Evolutionary conservation across 2,329 filamentous ascomycete species (phyloP).

Genomic region (Amauroascus niger): DNA sequence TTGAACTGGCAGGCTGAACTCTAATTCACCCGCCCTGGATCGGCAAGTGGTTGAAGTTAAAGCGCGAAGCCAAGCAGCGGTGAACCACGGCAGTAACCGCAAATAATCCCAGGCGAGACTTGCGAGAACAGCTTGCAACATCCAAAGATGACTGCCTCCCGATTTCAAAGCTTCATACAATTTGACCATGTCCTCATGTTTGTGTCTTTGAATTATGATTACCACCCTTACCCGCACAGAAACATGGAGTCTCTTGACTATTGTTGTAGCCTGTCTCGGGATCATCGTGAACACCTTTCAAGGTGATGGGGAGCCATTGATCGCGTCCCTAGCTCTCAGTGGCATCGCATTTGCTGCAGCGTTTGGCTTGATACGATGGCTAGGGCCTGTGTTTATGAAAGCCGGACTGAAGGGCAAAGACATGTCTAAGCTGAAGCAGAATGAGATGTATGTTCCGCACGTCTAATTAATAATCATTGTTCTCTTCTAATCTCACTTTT

Average conservation of each 20-base stretch:
- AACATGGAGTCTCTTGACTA: slow-evolving; percentile 48
- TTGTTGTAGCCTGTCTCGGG: slow-evolving; percentile 60
- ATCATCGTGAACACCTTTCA: slow-evolving; percentile 70
- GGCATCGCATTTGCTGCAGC: slow-evolving; percentile 70
- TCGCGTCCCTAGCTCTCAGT: slow-evolving; percentile 80
- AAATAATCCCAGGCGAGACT: neutral
- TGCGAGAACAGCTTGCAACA: slow-evolving; percentile 8
- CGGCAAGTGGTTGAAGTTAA: neutral
- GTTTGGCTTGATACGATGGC: slow-evolving; percentile 85
- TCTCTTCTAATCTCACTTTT: slow-evolving; percentile 12
- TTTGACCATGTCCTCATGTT: neutral
- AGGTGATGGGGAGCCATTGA: slow-evolving; percentile 76
- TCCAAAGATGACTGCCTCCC: neutral
- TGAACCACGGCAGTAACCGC: slow-evolving; percentile 4
- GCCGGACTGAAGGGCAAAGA: slow-evolving; percentile 85
- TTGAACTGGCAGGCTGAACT: neutral
- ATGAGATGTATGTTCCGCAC: slow-evolving; percentile 59
- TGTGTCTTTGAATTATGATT: slow-evolving; percentile 26
- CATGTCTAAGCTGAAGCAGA: slow-evolving; percentile 64
- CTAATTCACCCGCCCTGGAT: no score
- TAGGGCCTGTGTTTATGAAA: slow-evolving; percentile 77
- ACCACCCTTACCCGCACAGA: slow-evolving; percentile 44
- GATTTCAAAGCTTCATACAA: neutral
- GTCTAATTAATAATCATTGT: neutral
- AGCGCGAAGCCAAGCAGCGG: slow-evolving; percentile 1